Conservation (phyloP, 2,329 filamentous ascomycete genomes). For the Sphaceloma murrayae region DNA sequence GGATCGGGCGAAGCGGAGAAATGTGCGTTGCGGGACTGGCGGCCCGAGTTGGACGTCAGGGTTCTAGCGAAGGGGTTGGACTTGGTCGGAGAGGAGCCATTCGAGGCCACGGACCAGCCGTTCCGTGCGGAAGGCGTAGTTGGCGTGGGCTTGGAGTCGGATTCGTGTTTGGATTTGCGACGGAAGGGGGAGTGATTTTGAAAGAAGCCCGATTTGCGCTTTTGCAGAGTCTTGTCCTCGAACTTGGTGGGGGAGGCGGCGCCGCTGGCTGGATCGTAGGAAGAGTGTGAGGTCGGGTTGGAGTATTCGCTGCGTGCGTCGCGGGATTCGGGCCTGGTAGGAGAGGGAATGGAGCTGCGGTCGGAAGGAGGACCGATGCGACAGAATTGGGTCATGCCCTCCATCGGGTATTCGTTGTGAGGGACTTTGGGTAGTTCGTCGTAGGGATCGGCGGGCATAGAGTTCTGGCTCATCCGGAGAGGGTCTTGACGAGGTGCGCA, state of each 20-base stretch:
- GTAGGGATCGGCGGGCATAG: conserved; percentile 42
- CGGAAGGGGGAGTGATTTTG: conserved; percentile 88
- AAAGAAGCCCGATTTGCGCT: conserved; percentile 77
- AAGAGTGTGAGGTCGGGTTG: conserved; percentile 79
- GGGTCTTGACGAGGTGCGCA: conserved; percentile 13
- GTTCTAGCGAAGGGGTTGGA: conserved; percentile 4
- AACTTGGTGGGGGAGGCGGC: conserved; percentile 65
- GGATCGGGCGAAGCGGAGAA: conserved; percentile 50
- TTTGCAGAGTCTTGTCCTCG: conserved; percentile 57
- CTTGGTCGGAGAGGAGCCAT: conserved; percentile 16
- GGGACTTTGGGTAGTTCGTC: conserved; percentile 60
- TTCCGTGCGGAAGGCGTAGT: conserved; percentile 37
- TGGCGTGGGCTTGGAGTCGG: conserved; percentile 44
- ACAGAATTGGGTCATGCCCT: conserved; percentile 97
- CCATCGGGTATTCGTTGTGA: conserved; percentile 86
- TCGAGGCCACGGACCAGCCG: conserved; percentile 43
- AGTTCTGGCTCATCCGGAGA: conserved; percentile 18
- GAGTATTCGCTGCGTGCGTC: conserved; percentile 83
- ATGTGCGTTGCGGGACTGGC: conserved; percentile 23
- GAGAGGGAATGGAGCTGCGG: conserved; percentile 57
- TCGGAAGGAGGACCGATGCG: conserved; percentile 63
- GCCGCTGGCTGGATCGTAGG: conserved; percentile 66
- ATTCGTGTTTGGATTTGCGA: conserved; percentile 68
- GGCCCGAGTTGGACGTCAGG: conserved; percentile 18
- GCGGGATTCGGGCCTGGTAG: conserved; percentile 67